These are phyloP conservation scores for Solanum bulbocastanum DNA, from an alignment of 257 asterid genomes.

Conservation along the genomic window DNA sequence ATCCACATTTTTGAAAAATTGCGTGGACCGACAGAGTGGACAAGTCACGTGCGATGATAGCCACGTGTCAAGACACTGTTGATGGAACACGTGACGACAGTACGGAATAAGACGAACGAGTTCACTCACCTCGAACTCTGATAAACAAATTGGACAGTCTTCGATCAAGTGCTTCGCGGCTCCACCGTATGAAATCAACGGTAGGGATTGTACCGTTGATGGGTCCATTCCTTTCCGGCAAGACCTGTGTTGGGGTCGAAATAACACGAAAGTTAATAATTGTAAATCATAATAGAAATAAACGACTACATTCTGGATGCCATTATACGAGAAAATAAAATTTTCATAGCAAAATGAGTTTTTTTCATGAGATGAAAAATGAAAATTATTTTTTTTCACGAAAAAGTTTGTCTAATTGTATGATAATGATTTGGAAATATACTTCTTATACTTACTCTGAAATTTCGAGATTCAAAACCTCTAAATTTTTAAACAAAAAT, in stretches of 20 bases:
- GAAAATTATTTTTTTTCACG: no score
- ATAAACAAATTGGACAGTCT: conserved; percentile 63
- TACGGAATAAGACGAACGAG: conserved; percentile 49
- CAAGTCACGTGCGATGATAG: conserved; percentile 67
- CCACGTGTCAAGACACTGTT: conserved; percentile 73
- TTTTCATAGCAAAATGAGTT: no score
- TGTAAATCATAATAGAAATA: no score
- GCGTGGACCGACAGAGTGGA: conserved; percentile 64
- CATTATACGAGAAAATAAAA: no score
- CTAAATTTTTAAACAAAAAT: no score
- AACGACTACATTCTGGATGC: no score
- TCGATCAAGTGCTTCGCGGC: conserved; percentile 36
- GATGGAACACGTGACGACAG: conserved; percentile 81
- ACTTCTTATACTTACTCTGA: no score
- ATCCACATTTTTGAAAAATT: conserved; percentile 24
- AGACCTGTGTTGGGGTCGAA: background rate
- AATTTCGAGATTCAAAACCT: background rate
- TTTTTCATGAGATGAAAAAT: no score
- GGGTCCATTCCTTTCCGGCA: conserved; percentile 30
- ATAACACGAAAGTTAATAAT: background rate
- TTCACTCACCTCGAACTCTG: conserved; percentile 46
- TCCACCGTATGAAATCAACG: conserved; percentile 37
- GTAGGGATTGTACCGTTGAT: conserved; percentile 33
- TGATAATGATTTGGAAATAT: background rate
- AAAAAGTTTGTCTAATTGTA: background rate